Conservation (phyloP, 2,329 filamentous ascomycete genomes). For the Blastomyces silverae region DNA sequence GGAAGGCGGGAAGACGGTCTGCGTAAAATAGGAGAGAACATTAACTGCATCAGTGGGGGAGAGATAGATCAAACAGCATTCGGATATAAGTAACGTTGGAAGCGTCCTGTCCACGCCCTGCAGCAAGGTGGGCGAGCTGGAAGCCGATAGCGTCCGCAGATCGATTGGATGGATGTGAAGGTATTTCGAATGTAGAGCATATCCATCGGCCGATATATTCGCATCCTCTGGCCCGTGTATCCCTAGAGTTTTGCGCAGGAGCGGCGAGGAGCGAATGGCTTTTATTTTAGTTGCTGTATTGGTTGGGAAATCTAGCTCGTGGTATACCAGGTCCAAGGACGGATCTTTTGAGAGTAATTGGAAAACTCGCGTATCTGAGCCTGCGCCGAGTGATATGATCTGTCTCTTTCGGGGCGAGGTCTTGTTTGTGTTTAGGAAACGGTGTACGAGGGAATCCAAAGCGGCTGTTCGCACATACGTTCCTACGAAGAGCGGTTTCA, state of each 20-base stretch:
- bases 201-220: slow-evolving; percentile 34
- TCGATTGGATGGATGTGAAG: slow-evolving; percentile 61
- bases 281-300: slow-evolving; percentile 63
- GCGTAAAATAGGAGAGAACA: slow-evolving; percentile 60
- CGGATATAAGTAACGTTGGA: slow-evolving; percentile 81
- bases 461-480: slow-evolving; percentile 87
- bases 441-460: slow-evolving; percentile 67
- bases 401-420: slow-evolving; percentile 50
- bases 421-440: slow-evolving; percentile 53
- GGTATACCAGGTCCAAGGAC: slow-evolving; percentile 59
- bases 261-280: slow-evolving; percentile 32
- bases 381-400: slow-evolving; percentile 86
- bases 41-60: slow-evolving; percentile 55
- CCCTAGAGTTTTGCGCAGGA: slow-evolving; percentile 30
- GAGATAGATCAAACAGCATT: slow-evolving; percentile 93
- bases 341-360: slow-evolving; percentile 53
- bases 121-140: slow-evolving; percentile 29
- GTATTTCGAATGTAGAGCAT: slow-evolving; percentile 42
- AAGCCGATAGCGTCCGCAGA: slow-evolving; percentile 53
- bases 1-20: slow-evolving; percentile 38
- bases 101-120: slow-evolving; percentile 49
- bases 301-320: slow-evolving; percentile 82
- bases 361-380: slow-evolving; percentile 85
- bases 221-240: slow-evolving; percentile 28
- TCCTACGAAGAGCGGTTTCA: slow-evolving; percentile 46